Percentiles rank a stretch among this genome's conserved stretches.
Conservation (phyloP, 1,139 yeast species). For the Nakaseomyces delphensis region DNA sequence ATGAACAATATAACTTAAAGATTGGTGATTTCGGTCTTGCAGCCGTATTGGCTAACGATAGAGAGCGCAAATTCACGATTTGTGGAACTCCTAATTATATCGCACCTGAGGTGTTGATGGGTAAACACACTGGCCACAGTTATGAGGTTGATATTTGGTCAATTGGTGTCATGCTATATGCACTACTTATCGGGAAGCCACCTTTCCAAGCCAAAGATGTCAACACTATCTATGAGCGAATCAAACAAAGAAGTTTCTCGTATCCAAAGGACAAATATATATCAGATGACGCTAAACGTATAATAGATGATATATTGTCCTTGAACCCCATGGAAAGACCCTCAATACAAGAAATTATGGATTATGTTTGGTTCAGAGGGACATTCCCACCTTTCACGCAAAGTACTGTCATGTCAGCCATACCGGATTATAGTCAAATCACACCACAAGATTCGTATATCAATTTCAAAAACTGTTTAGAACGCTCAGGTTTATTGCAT, state of each 20-base stretch:
- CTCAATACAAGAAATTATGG: constrained; percentile 64
- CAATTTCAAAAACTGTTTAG: constrained; percentile 62
- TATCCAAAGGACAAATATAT: constrained; percentile 72
- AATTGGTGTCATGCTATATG: constrained; percentile 89
- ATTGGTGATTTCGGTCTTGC: constrained; percentile 97
- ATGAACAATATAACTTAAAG: constrained; percentile 83
- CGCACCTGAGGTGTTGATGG: constrained; percentile 93
- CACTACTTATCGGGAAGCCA: constrained; percentile 84
- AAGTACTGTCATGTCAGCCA: constrained; percentile 51
- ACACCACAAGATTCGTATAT: constrained; percentile 51
- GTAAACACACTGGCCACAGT: constrained; percentile 81
- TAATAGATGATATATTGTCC: constrained; percentile 65
- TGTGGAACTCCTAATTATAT: constrained; percentile 98
- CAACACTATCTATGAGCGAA: constrained; percentile 84
- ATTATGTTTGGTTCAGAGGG: constrained; percentile 78
- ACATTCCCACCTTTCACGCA: constrained; percentile 72
- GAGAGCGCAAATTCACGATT: constrained; percentile 78
- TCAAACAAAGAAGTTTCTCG: constrained; percentile 68
- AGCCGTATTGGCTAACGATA: constrained; percentile 62
- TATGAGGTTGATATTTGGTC: constrained; percentile 97
- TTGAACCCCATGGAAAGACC: constrained; percentile 81
- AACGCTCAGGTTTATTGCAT: constrained; percentile 52
- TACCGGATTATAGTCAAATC: constrained; percentile 49
- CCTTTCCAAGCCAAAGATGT: constrained; percentile 97
- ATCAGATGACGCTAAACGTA: constrained; percentile 59